Percentiles rank a stretch among this genome's conserved stretches.
Evolutionary conservation across 768 basidiomycete species (phyloP).

Genomic region (Sporobolomyces phaffii): DNA sequence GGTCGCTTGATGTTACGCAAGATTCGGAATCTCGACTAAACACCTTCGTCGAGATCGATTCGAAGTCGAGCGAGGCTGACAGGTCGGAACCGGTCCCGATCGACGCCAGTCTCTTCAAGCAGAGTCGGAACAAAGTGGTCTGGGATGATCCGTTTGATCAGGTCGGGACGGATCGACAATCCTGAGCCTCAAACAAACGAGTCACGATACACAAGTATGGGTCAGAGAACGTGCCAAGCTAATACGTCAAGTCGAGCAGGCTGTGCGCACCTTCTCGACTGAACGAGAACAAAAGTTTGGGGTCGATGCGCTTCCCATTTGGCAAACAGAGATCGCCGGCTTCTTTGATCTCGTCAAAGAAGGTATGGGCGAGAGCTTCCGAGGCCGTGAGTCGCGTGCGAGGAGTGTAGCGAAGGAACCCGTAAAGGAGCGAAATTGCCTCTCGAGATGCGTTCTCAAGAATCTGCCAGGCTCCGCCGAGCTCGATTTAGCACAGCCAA

Average conservation of each 20-base stretch:
- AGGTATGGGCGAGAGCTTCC: conserved; percentile 66
- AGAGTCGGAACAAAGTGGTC: conserved; percentile 79
- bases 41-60: conserved; percentile 16
- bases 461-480: conserved; percentile 51
- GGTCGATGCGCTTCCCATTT: conserved; percentile 75
- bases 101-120: conserved; percentile 65
- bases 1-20: too few relatives aligned
- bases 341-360: conserved; percentile 72
- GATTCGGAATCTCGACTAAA: too few relatives aligned
- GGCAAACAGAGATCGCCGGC: conserved; percentile 56
- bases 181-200: conserved; percentile 52
- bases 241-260: too few relatives aligned
- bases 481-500: neutral
- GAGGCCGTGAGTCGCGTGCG: conserved; percentile 75
- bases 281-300: conserved; percentile 78
- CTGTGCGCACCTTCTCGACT: conserved; percentile 73
- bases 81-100: conserved; percentile 74
- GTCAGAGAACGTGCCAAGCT: too few relatives aligned
- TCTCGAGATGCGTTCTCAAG: conserved; percentile 89
- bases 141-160: conserved; percentile 83
- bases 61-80: conserved; percentile 43
- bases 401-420: conserved; percentile 90
- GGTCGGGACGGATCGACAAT: conserved; percentile 88
- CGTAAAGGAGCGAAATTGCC: conserved; percentile 86
- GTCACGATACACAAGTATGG: neutral